Evolutionary conservation across 2,329 filamentous ascomycete genomes (phyloP), one percentile per base, ranked within the genome.

Genomic region (Chaetomium sp.): DNA sequence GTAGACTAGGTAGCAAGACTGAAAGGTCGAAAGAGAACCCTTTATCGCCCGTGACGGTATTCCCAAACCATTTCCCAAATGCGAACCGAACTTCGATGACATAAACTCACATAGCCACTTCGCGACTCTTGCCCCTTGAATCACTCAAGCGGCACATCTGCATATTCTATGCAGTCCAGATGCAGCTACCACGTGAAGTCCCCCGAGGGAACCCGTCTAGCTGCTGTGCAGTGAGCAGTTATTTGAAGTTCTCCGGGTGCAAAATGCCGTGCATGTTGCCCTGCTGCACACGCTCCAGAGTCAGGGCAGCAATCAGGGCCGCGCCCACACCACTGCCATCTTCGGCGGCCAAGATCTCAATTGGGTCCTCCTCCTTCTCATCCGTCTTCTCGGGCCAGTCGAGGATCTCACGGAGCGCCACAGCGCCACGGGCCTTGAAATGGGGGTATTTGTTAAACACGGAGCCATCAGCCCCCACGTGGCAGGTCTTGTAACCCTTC

Each of bases 361-460:
- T 81, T 6, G 91, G 91, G 67, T 97, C 91, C 70, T 91, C 86
- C 67, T 89, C 87, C 71, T 85, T 86, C 49, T 79, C 70, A 64
- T 73, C 75, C 58, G 77, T 79, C 74, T 89, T 88, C 54, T 80
- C 83, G 2, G 88, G 84, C 91, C 92, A 97, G 77, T 96, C 92
- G 40, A 99, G 83, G 62, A 99, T 96, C 78, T 99, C 94, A 54
- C 89, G 85, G 52, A 99, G 81, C 34, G 94, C 94, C 70, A 86
- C 80, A 11, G 94, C 92, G 54, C 92, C 91, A 53, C 94, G 87
- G 56, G 85, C 83, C 79, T 96, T 96, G 82, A 99, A 99, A 75
- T 96, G 88, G 10, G 94, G 94, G 75, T 99, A 99, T 72, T 97
- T 97, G 80, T 96, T 96, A 78, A 99, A 99, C 53, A 99, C 92